Evolutionary conservation across 257 asterid genomes (phyloP).

Genomic region (Leonotis leonurus): DNA sequence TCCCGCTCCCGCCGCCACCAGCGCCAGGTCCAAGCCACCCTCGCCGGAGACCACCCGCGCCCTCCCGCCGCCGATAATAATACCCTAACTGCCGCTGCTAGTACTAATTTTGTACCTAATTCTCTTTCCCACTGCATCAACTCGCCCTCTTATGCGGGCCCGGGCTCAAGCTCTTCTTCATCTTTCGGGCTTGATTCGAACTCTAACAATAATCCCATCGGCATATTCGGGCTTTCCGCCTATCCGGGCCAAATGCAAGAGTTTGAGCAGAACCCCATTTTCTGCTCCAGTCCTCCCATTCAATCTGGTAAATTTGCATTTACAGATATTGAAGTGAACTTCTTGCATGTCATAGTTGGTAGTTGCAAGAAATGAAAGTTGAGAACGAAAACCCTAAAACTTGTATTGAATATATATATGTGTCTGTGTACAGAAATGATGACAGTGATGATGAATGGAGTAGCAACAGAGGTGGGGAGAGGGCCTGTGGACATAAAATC

Average conservation of each 20-base stretch:
- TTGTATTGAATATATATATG: too few species aligned
- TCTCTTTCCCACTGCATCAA: not conserved
- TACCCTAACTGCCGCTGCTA: not conserved
- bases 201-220: not conserved
- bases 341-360: too few species aligned
- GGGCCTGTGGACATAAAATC: constrained; percentile 44
- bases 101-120: not conserved
- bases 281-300: constrained; percentile 18
- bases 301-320: constrained; percentile 30
- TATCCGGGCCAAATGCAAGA: constrained; percentile 21
- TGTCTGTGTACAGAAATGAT: too few species aligned
- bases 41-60: constrained; percentile 13
- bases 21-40: constrained; percentile 48
- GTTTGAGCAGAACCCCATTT: constrained; percentile 25
- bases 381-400: not conserved
- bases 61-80: not conserved
- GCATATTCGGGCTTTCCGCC: constrained; percentile 15
- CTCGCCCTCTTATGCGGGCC: constrained; percentile 19
- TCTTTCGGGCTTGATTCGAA: constrained; percentile 15
- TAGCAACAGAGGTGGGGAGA: constrained; percentile 50
- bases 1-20: constrained; percentile 74
- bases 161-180: constrained; percentile 35
- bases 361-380: too few species aligned
- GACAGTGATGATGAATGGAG: constrained; percentile 68
- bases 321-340: not conserved